Conservation (phyloP, 2,329 filamentous ascomycete genomes). For the Elsinoe perseae region DNA sequence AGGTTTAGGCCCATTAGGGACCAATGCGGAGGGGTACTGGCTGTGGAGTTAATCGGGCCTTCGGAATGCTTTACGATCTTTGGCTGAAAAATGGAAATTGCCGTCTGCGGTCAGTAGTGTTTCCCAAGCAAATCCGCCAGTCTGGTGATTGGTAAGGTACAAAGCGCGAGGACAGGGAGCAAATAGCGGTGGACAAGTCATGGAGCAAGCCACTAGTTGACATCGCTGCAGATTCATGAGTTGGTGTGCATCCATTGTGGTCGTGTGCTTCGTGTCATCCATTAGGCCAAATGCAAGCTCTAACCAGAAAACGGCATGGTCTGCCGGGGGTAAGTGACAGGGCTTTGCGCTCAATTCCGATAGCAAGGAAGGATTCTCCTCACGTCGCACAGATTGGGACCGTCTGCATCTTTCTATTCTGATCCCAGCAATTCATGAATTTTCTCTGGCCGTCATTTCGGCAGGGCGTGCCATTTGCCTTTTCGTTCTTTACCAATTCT, state of each 20-base stretch:
- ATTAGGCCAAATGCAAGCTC: neutral
- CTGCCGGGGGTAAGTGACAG: slow-evolving; percentile 5
- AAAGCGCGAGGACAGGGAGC: neutral
- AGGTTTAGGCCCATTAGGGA: neutral
- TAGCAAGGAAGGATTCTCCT: neutral
- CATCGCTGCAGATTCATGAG: neutral
- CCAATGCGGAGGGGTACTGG: neutral
- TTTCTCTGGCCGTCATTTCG: neutral
- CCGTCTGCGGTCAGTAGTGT: neutral
- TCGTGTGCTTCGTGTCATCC: slow-evolving; percentile 14
- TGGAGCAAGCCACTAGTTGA: neutral
- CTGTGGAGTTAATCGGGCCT: neutral
- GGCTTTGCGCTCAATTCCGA: slow-evolving; percentile 11
- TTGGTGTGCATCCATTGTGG: slow-evolving; percentile 1
- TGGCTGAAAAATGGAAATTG: neutral
- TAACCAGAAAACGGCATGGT: slow-evolving; percentile 2
- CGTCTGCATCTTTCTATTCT: neutral
- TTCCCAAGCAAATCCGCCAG: neutral
- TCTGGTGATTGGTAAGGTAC: slow-evolving; percentile 1
- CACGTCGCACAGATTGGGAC: slow-evolving; percentile 3
- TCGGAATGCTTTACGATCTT: neutral
- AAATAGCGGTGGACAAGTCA: slow-evolving; percentile 2
- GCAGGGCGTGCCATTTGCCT: slow-evolving; percentile 10
- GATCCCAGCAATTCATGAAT: neutral
- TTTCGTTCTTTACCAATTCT: slow-evolving; percentile 9